Conservation (phyloP, 176 grass and related monocot genomes). For the Eleusine indica region DNA sequence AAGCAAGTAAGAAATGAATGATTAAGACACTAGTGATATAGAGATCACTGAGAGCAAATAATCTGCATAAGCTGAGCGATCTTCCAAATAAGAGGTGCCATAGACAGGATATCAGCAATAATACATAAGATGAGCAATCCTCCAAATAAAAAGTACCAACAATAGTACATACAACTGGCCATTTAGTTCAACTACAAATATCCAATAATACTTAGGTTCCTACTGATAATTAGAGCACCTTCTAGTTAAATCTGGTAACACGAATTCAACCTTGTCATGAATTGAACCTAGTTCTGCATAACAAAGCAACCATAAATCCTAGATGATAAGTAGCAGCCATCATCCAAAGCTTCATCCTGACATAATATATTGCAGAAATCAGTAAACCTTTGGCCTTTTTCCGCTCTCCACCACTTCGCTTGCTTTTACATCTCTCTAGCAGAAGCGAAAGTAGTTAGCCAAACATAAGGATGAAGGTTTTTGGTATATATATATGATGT, state of each 20-base stretch:
- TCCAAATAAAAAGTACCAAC: background rate
- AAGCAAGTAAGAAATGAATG: background rate
- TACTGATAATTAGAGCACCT: background rate
- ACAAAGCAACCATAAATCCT: background rate
- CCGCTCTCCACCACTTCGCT: background rate
- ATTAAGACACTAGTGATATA: background rate
- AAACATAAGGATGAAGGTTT: background rate
- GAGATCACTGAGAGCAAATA: background rate
- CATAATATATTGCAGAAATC: background rate
- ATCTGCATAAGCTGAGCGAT: background rate
- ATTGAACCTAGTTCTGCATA: background rate
- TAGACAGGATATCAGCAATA: background rate
- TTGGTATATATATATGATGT: background rate
- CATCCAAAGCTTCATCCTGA: background rate
- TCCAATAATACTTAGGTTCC: background rate
- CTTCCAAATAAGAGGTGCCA: background rate
- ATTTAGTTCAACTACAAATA: background rate
- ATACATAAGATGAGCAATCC: background rate
- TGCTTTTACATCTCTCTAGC: background rate
- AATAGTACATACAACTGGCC: background rate
- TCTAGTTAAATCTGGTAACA: background rate
- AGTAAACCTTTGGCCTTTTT: slow-evolving; percentile 1
- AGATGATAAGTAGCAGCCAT: background rate
- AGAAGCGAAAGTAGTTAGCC: background rate
- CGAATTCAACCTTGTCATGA: background rate